Base-by-base conservation (phyloP, 169 alveolate species). In the Cryptosporidium baileyi region DNA sequence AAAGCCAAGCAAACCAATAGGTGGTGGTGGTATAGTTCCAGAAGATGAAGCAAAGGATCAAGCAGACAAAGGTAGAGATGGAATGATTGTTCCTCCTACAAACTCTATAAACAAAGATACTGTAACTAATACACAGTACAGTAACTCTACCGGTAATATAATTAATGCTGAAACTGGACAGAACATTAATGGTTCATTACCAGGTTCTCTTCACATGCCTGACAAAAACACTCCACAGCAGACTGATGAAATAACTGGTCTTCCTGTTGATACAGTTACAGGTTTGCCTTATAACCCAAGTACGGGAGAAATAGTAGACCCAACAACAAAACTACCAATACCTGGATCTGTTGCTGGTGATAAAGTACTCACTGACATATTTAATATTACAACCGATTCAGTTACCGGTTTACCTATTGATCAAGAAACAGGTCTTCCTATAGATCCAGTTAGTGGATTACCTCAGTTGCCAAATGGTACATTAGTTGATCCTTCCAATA, bases 321-420 rank as follows among this genome's bases (percentile, higher is more conserved):
- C 85, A 36, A 28, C 26, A 13, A 74, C 85, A 26, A 57, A 57
- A 22, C 41, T 54, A n/a, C 85, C 85, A 1, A 54, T 74, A 26
- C 67, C 85, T n/a, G 85, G 67, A 36, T 54, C 85, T 22, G 74
- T 54, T 54, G 65, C 85, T 19, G 85, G 85, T 74, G 85, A 74
- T 54, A 47, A 51, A 43, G 32, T 54, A 5, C 85, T 74, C 22
- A 34, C 85, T 24, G 67, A 54, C 6, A 32, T 36, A 17, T 36
- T 32, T 5, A 40, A 74, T 22, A 74, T 74, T 26, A 57, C 57
- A 52, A 74, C 85, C 3, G 85, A 74, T 74, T 57, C 60, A 4
- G 60, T 19, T 3, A 54, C 67, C 3, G 85, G 85, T 36, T 57
- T 74, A 30, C 85, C 85, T 6, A 74, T 74, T 54, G 85, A 74